phyloP scores from a whole-genome alignment of 345 rosid species.

The Luvunga scandens region DNA sequence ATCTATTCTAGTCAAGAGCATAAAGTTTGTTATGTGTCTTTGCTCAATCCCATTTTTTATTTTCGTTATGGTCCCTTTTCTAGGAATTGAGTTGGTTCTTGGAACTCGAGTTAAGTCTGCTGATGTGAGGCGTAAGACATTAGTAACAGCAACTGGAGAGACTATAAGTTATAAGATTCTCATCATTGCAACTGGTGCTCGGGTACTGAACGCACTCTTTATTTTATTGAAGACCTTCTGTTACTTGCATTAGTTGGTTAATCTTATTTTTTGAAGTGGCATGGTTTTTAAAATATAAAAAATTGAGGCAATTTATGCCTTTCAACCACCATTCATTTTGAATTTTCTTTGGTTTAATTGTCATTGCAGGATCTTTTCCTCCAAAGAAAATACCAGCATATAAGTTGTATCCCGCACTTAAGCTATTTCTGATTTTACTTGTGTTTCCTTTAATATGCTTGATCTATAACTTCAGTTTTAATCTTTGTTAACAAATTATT shows the following conservation, averaged over 20 bases:
- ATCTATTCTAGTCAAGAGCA: neutral
- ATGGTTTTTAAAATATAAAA: neutral
- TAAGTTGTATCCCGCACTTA: neutral
- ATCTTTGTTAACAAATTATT: neutral
- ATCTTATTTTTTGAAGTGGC: neutral
- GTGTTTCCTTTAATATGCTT: neutral
- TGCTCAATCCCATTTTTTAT: neutral
- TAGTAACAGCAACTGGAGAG: slow-evolving; percentile 86
- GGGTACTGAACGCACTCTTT: slow-evolving; percentile 66
- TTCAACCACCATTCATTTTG: neutral
- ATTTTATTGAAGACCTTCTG: slow-evolving; percentile 3
- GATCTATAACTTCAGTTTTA: neutral
- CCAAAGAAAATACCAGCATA: neutral
- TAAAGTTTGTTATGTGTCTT: neutral
- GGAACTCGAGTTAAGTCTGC: slow-evolving; percentile 89
- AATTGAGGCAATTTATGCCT: neutral
- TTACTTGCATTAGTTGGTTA: neutral
- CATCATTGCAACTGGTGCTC: slow-evolving; percentile 97
- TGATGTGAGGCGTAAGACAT: slow-evolving; percentile 83
- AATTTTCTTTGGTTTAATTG: neutral
- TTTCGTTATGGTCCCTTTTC: slow-evolving; percentile 17
- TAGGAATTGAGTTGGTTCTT: slow-evolving; percentile 93
- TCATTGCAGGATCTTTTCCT: neutral
- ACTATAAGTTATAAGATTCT: slow-evolving; percentile 87
- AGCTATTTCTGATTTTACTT: neutral